Evolutionary conservation across 192 early-diverging fungal species (phyloP).

Genomic region (Entomortierella beljakovae): DNA sequence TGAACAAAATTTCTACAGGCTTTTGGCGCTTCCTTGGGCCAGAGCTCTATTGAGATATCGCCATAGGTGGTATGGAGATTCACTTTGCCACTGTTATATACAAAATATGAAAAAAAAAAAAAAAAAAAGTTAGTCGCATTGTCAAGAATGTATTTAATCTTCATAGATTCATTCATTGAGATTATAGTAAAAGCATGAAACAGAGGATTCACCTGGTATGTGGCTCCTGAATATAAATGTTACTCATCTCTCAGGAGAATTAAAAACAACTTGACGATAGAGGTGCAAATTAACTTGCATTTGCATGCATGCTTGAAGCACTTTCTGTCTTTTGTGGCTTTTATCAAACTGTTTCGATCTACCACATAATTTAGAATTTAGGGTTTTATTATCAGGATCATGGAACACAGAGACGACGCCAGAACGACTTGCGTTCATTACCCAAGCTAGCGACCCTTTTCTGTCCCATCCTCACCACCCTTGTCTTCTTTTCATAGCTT

Average conservation of each 20-base stretch:
- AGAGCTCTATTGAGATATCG: conserved; percentile 92
- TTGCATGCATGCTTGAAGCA: too few species aligned
- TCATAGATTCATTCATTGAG: not conserved
- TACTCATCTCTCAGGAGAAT: conserved; percentile 50
- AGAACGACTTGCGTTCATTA: too few species aligned
- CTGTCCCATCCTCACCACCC: too few species aligned
- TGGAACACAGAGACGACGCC: too few species aligned
- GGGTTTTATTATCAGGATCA: too few species aligned
- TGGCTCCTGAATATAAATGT: conserved; percentile 67
- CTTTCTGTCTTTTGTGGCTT: too few species aligned
- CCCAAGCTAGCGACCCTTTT: too few species aligned
- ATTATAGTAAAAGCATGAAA: not conserved
- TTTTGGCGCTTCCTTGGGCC: conserved; percentile 94
- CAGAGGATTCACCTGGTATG: conserved; percentile 59
- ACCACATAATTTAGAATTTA: too few species aligned
- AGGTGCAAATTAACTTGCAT: too few species aligned
- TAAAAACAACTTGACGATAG: too few species aligned
- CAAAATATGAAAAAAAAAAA: not conserved
- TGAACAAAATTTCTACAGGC: conserved; percentile 97
- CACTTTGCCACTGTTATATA: conserved; percentile 71
- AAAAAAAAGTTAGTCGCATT: conserved; percentile 9
- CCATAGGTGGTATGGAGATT: conserved; percentile 87
- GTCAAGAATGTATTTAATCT: not conserved
- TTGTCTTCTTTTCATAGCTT: too few species aligned
- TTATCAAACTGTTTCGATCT: too few species aligned